Base-by-base conservation (phyloP, 768 basidiomycete genomes). In the Rhodotorula kratochvilovae region DNA sequence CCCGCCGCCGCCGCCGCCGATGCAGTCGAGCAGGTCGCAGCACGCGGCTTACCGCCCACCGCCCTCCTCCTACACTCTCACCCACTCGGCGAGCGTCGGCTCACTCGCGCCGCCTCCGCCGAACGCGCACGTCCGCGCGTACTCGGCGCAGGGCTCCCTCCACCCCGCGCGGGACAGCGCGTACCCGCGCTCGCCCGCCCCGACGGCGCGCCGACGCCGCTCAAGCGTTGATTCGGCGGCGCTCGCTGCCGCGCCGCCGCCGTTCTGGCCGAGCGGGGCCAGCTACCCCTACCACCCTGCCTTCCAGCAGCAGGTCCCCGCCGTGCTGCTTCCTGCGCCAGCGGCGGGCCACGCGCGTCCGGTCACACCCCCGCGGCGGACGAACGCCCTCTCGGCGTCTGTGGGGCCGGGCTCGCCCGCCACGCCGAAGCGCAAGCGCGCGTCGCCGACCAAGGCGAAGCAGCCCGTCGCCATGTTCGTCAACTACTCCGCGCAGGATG, bases 401-500 rank as follows among this genome's bases (percentile, higher is more conserved):
- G 6, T 27, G 55, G 35, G 31, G 6, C 15, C 33, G 19, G 53
- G 12, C 25, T 42, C 39, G 39, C 66, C 58, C 12, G 31, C 64
- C 10, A 39, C 35, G 42, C 53, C 42, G 50, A 73, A 73, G 58
- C 45, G 60, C 56, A 65, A 65, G 59, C 19, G 25, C 10, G 59
- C n/a, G 3, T 56, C 48, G 3, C 29, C 63, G 42, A 36, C 25
- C 15, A 53, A 63, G 58, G 42, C 31, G 5, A 71, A 71, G 50
- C 56, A 50, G 39, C 36, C 56, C 5, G 39, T 6, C 25, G 56
- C 60, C n/a, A 71, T 71, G 69, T 74, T 74, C 51, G 61, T 74
- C 63, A 74, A 74, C 59, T 74, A 59, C 45, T 67, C 66, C 19
- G 57, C 73, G 8, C 54, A 63, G 21, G 73, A 74, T 23, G 62